Evolutionary conservation across 345 rosid genomes (phyloP).

Genomic region (Linum lewisii): DNA sequence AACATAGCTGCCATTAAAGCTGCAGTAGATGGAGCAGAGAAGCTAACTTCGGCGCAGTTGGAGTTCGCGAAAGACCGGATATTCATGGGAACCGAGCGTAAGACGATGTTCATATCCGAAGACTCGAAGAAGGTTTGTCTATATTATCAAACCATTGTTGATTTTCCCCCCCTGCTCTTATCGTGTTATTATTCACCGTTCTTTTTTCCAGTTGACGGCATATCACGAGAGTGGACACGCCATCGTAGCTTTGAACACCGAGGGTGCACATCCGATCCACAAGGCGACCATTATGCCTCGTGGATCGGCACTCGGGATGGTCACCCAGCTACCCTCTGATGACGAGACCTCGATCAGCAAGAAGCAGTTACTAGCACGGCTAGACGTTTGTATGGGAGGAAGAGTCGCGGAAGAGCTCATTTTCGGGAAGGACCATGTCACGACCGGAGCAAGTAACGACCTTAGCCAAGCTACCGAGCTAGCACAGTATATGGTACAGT

Average conservation of each 20-base stretch:
- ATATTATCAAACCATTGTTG: neutral
- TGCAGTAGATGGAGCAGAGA: slow-evolving; percentile 93
- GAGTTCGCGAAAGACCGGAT: slow-evolving; percentile 95
- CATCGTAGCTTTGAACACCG: slow-evolving; percentile 82
- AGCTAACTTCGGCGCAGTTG: slow-evolving; percentile 56
- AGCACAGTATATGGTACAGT: slow-evolving; percentile 83
- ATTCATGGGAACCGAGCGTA: slow-evolving; percentile 94
- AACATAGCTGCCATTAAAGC: slow-evolving; percentile 98
- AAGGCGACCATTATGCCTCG: slow-evolving; percentile 98
- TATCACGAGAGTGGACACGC: slow-evolving; percentile 99
- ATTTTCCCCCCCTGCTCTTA: neutral
- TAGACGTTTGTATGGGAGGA: slow-evolving; percentile 99
- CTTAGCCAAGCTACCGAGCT: slow-evolving; percentile 86
- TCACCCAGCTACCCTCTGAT: slow-evolving; percentile 88
- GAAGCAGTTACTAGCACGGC: slow-evolving; percentile 89
- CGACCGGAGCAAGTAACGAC: slow-evolving; percentile 98
- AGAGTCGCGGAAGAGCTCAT: slow-evolving; percentile 98
- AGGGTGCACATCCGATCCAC: slow-evolving; percentile 94
- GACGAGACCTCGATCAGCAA: slow-evolving; percentile 96
- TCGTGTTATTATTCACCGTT: neutral
- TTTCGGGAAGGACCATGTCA: slow-evolving; percentile 78
- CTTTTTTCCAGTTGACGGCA: slow-evolving; percentile 65
- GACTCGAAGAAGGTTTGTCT: slow-evolving; percentile 84
- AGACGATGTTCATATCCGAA: slow-evolving; percentile 91
- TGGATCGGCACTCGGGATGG: slow-evolving; percentile 98